Evolutionary conservation across 192 early-diverging fungal genomes (phyloP).

Genomic region (Ambispora gerdemannii): DNA sequence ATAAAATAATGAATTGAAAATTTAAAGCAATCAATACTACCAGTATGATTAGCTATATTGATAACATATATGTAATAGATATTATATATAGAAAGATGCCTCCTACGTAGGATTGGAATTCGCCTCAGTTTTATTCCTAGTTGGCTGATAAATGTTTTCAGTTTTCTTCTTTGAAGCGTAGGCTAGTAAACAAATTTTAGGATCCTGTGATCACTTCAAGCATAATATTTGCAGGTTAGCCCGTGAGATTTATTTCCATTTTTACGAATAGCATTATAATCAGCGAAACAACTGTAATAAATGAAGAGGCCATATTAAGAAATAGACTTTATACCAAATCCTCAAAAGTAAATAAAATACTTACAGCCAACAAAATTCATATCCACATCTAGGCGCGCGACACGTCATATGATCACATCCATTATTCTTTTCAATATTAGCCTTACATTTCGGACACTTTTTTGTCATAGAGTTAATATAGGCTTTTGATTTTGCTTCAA

Average conservation of each 20-base stretch:
- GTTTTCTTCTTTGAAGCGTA: too few relatives aligned
- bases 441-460: constrained; percentile 17
- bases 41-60: too few relatives aligned
- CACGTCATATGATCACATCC: constrained; percentile 29
- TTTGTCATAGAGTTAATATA: constrained; percentile 24
- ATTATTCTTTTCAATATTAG: constrained; percentile 21
- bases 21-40: too few relatives aligned
- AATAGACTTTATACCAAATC: background rate
- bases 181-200: too few relatives aligned
- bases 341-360: background rate
- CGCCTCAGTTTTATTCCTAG: too few relatives aligned
- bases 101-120: too few relatives aligned
- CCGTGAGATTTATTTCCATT: constrained; percentile 24
- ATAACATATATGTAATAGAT: too few relatives aligned
- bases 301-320: background rate
- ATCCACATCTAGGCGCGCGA: constrained; percentile 23
- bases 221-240: constrained; percentile 25
- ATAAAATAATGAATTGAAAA: too few relatives aligned
- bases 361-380: constrained; percentile 30
- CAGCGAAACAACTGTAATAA: constrained; percentile 5
- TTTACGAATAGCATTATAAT: constrained; percentile 10
- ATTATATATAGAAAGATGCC: too few relatives aligned
- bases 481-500: too few relatives aligned
- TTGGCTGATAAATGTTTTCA: too few relatives aligned
- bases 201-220: too few relatives aligned